These are phyloP conservation scores for Pistacia integerrima DNA, from an alignment of 345 rosid genomes.

Conservation along the genomic window DNA sequence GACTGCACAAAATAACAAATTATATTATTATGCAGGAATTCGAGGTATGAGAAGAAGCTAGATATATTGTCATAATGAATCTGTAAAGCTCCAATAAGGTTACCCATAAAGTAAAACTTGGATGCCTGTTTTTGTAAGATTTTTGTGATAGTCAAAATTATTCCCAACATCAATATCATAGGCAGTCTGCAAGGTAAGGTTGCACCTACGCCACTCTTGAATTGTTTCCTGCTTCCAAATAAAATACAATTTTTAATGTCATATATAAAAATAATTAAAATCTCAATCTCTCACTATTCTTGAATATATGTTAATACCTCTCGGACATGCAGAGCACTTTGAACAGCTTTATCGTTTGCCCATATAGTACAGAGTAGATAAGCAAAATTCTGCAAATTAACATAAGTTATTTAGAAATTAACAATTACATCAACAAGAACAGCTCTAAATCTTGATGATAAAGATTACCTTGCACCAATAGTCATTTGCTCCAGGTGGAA, in stretches of 20 bases:
- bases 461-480: background rate
- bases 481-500: background rate
- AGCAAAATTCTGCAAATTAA: background rate
- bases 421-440: background rate
- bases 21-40: too few species aligned
- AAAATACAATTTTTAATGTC: background rate
- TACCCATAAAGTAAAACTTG: background rate
- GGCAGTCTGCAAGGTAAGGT: background rate
- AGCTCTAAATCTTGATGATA: background rate
- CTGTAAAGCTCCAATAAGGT: background rate
- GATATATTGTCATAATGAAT: too few species aligned
- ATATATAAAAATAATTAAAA: background rate
- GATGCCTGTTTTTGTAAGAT: background rate
- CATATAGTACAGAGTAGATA: background rate
- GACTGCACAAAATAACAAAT: conserved; percentile 19
- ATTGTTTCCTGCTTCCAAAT: background rate
- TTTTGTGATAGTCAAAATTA: background rate
- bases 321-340: background rate
- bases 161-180: background rate
- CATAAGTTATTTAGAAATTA: background rate
- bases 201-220: background rate
- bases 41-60: too few species aligned
- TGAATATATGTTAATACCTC: background rate
- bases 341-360: background rate
- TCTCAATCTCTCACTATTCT: background rate